Conservation (phyloP, 208 protist species). For the Pavlovales sp. region DNA sequence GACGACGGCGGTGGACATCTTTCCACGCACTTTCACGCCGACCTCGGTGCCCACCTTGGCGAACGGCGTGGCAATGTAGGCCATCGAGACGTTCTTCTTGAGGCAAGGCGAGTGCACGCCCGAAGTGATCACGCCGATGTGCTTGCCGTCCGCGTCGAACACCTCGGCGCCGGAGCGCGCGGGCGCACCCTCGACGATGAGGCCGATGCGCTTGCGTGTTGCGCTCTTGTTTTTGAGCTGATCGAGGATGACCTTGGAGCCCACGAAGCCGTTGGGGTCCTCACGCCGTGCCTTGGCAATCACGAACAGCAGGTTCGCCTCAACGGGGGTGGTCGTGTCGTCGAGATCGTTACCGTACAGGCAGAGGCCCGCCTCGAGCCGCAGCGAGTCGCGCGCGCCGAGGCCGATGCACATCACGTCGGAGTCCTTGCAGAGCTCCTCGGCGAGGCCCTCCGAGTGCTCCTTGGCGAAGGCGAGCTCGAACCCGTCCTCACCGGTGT, state of each 20-base stretch:
- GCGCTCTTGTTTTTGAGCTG: conserved; percentile 63
- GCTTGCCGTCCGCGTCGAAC: conserved; percentile 62
- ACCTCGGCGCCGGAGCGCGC: conserved; percentile 72
- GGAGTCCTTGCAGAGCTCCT: neutral
- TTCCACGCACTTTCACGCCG: conserved; percentile 77
- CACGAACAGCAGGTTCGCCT: conserved; percentile 82
- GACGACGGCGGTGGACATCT: conserved; percentile 70
- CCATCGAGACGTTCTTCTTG: conserved; percentile 79
- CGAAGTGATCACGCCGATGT: conserved; percentile 80
- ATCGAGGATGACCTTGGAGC: conserved; percentile 73
- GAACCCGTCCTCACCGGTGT: conserved; percentile 96
- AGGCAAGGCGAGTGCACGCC: conserved; percentile 79
- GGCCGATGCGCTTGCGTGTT: conserved; percentile 73
- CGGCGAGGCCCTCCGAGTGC: neutral
- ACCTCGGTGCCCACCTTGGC: conserved; percentile 40
- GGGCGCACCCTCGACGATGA: conserved; percentile 77
- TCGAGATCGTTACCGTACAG: conserved; percentile 93
- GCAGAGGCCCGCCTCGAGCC: conserved; percentile 91
- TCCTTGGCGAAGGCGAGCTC: conserved; percentile 72
- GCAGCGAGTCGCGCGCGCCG: conserved; percentile 84
- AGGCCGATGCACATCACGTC: conserved; percentile 75
- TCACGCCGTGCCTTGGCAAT: conserved; percentile 81
- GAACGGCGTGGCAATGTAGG: conserved; percentile 73
- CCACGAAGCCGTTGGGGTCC: conserved; percentile 87
- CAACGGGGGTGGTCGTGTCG: conserved; percentile 80